phyloP scores from a whole-genome alignment of 208 protist genomes.

The Wallacemonas sp. region DNA sequence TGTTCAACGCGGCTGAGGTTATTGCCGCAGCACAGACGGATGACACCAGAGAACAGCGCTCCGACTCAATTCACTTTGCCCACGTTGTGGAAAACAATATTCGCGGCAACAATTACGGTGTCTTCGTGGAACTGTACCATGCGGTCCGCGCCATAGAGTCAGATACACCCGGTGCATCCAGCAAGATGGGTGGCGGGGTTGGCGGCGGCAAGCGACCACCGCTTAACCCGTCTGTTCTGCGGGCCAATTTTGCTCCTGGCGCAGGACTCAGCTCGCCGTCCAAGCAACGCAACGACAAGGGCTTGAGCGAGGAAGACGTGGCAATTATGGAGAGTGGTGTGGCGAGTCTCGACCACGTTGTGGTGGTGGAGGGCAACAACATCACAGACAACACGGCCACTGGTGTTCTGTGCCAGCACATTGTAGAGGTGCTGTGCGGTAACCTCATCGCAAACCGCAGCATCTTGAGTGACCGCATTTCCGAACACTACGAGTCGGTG shows the following conservation, averaged over 20 bases:
- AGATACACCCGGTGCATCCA: too few relatives aligned
- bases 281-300: not conserved
- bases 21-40: not conserved
- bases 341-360: conserved; percentile 23
- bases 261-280: not conserved
- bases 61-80: conserved; percentile 44
- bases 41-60: conserved; percentile 17
- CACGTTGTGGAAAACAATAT: conserved; percentile 44
- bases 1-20: conserved; percentile 10
- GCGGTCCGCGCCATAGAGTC: conserved; percentile 18
- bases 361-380: conserved; percentile 63
- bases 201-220: not conserved
- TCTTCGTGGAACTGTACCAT: conserved; percentile 48
- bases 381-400: conserved; percentile 42
- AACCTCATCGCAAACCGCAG: conserved; percentile 25
- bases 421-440: conserved; percentile 55
- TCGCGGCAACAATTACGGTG: conserved; percentile 33
- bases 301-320: conserved; percentile 9
- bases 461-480: conserved; percentile 34
- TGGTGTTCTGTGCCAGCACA: conserved; percentile 70
- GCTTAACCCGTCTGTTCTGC: not conserved
- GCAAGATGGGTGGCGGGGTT: not conserved
- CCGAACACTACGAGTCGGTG: conserved; percentile 40
- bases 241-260: not conserved
- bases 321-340: conserved; percentile 2